Conservation (phyloP, 768 basidiomycete genomes). For the Auricularia sp. region DNA sequence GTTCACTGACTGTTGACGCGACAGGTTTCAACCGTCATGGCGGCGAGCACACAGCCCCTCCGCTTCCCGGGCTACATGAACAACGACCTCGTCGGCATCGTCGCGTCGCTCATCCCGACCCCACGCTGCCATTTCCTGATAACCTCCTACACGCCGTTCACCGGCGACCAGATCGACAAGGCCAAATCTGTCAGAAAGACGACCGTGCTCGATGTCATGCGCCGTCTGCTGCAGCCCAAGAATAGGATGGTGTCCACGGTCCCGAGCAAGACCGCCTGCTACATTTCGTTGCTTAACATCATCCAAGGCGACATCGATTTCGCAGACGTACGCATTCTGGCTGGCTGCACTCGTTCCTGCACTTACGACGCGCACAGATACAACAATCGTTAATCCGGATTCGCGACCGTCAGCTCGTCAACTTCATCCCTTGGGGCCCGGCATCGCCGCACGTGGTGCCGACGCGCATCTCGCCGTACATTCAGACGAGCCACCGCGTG, state of each 20-base stretch:
- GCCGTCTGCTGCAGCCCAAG: constrained; percentile 91
- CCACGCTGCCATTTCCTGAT: constrained; percentile 96
- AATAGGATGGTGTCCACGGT: constrained; percentile 95
- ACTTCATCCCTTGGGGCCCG: constrained; percentile 99
- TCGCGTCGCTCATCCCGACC: constrained; percentile 92
- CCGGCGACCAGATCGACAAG: constrained; percentile 95
- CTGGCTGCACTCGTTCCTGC: constrained; percentile 1
- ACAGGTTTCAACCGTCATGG: constrained; percentile 94
- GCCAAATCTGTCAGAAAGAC: constrained; percentile 93
- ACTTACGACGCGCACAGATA: constrained; percentile 40
- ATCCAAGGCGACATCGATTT: constrained; percentile 98
- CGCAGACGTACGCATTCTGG: constrained; percentile 57
- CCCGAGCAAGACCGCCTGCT: constrained; percentile 87
- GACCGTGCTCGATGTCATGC: constrained; percentile 97
- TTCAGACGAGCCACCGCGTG: constrained; percentile 82
- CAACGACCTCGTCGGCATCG: constrained; percentile 94
- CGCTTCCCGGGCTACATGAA: constrained; percentile 99
- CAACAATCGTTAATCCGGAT: constrained; percentile 96
- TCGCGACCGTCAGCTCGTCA: constrained; percentile 90
- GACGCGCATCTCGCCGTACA: constrained; percentile 82
- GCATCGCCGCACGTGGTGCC: constrained; percentile 96
- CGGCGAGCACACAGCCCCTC: constrained; percentile 91
- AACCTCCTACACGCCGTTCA: constrained; percentile 98
- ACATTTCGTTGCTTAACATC: constrained; percentile 95
- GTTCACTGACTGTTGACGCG: background rate